Base-by-base conservation (phyloP, 2,329 filamentous ascomycete species). In the Penicillium rolfsii region DNA sequence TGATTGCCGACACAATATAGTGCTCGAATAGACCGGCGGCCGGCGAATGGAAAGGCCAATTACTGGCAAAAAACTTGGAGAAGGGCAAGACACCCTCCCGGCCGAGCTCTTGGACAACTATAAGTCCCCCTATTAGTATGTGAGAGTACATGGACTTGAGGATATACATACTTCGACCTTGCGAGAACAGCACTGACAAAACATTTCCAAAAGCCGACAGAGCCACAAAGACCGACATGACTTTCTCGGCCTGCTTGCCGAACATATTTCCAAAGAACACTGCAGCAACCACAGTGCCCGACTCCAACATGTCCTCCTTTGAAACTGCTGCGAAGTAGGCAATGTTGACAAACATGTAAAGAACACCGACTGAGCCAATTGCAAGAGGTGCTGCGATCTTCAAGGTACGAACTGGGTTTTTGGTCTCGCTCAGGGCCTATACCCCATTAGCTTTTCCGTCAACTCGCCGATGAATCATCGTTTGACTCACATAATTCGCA, bases 21-120 rank as follows among this genome's bases (percentile, higher is more conserved):
- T 90, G 88, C 22, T 90, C 80, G 66, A 90, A 85, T 9, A 80
- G 68, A 11, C 76, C 76, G 6, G 85, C 79, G n/a, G 85, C 82
- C 0, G 88, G 89, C 0, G 89, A 83, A 58, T 87, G 86, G 63
- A 87, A 89, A 0, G 89, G 89, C 74, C 83, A 85, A 69, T 87
- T 88, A 3, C 87, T 89, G 0, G 88, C 88, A 85, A 86, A 91
- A 71, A 91, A 84, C 2, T 81, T 80, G 62, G 85, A 86, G 57
- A 83, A 89, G 0, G 89, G 89, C 14, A 91, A 70, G 5, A 91
- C 77, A 0, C 88, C 88, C 68, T 91, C 89, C 68, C 89, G 89
- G 0, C 85, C 89, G 48, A 91, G 79, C 72, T 91, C 88, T 63
- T 80, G 77, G 48, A 78, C 72, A 59, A 78, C 74, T 77, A 30